phyloP scores from a whole-genome alignment of 352 stramenopile species.

The Blastocystis sp. region DNA sequence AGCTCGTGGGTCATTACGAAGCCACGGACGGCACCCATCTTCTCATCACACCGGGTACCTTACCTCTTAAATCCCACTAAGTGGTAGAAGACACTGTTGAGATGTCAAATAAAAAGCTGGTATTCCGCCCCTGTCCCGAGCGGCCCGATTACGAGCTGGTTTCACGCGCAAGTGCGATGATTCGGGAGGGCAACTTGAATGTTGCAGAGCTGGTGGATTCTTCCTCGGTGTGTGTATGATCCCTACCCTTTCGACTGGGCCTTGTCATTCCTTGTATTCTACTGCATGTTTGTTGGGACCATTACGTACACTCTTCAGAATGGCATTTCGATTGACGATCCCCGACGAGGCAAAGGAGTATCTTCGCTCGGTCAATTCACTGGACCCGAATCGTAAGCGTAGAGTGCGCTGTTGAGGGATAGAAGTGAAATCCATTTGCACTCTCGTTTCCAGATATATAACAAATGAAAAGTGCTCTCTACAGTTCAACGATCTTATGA shows the following conservation, averaged over 20 bases:
- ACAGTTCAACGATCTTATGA: neutral
- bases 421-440: slow-evolving; percentile 50
- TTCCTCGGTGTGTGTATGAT: neutral
- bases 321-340: slow-evolving; percentile 31
- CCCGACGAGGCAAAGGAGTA: slow-evolving; percentile 5
- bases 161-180: neutral
- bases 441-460: slow-evolving; percentile 40
- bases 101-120: slow-evolving; percentile 55
- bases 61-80: neutral
- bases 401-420: neutral
- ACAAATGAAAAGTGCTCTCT: neutral
- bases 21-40: slow-evolving; percentile 27
- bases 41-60: slow-evolving; percentile 18
- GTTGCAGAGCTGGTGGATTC: neutral
- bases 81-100: slow-evolving; percentile 16
- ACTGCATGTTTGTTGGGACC: neutral
- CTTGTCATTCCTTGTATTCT: neutral
- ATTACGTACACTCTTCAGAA: slow-evolving; percentile 12
- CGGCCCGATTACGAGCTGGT: slow-evolving; percentile 24
- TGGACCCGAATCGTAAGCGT: slow-evolving; percentile 4
- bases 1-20: slow-evolving; percentile 47
- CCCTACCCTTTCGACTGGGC: neutral
- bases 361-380: slow-evolving; percentile 1
- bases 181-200: slow-evolving; percentile 12
- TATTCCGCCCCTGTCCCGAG: slow-evolving; percentile 10